Evolutionary conservation across 2,329 filamentous ascomycete genomes (phyloP).

Genomic region (Gaeumannomyces sp.): DNA sequence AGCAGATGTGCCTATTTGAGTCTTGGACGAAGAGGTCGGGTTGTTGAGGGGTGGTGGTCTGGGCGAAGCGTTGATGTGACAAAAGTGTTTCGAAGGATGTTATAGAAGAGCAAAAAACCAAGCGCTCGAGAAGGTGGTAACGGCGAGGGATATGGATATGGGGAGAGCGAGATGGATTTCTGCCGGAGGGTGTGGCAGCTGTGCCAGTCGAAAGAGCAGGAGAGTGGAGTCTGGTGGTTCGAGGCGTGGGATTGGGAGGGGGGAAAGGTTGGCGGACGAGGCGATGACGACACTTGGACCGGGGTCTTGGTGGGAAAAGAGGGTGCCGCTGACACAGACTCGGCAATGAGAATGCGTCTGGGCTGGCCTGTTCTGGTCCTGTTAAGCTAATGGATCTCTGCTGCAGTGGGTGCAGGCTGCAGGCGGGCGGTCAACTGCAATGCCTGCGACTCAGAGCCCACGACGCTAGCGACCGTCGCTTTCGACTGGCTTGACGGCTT

Average conservation of each 20-base stretch:
- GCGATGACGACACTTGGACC: slow-evolving; percentile 10
- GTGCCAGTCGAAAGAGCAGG: neutral
- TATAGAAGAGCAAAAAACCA: neutral
- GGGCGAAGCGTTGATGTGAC: neutral
- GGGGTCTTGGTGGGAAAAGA: slow-evolving; percentile 1
- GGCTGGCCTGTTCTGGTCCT: neutral
- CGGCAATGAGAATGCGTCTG: neutral
- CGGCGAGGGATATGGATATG: neutral
- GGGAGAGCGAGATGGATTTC: neutral
- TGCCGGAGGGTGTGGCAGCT: neutral
- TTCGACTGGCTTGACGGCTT: neutral
- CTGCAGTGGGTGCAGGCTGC: neutral
- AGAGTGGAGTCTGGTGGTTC: neutral
- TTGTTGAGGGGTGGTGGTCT: neutral
- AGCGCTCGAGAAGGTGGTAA: neutral
- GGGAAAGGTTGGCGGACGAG: neutral
- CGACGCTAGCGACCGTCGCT: neutral
- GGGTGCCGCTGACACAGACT: neutral
- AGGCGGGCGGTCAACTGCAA: neutral
- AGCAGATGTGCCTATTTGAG: neutral
- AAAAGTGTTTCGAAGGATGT: neutral
- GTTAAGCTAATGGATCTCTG: neutral
- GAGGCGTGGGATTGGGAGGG: slow-evolving; percentile 5
- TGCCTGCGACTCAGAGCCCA: neutral
- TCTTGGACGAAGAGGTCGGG: neutral